Evolutionary conservation across 345 rosid genomes (phyloP), one percentile per base, ranked within the genome.

Genomic region (Brassica incana): DNA sequence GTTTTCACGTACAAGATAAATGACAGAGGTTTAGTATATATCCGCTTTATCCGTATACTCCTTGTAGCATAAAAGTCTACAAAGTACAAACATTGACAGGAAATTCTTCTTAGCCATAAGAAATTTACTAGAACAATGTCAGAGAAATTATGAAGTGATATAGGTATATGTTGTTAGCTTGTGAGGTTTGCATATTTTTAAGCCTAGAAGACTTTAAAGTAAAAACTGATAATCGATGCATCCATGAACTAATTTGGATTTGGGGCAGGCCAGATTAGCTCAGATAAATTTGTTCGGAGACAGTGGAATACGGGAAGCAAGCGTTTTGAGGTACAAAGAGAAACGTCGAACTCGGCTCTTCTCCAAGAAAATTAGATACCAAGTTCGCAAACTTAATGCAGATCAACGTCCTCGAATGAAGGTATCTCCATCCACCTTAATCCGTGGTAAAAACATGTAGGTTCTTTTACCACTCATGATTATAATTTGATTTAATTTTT

Each of bases 361-460:
- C 81, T 93, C 97, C 5, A 95, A 88, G 84, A 95, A 93, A 87
- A 91, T 95, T 80, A 86, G 99, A 36, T 95, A 93, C 78, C 88
- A 91, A 66, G 97, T 95, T 79, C 85, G 99, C 12, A 93, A 95
- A 86, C 87, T 88, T 82, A 95, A 91, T 77, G 99, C 93, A 0
- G 97, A 91, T 80, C 86, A 77, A 81, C 94, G 99, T 66, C 97
- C 99, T 33, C 85, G 99, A 75, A 89, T 90, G 89, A 90, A 91
- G 99, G 98, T 90, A 80, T 30, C 58, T 61, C 59, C 71, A 64
- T 40, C 73, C 68, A 59, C 77, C 40, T 77, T 73, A 62, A 54
- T 16, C 11, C 23, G 25, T 77, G 30, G 27, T 77, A 32, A 45
- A 33, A 6, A 52, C 75, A 78, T 25, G 60, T 56, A 78, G 67